Evolutionary conservation across 169 alveolate species (phyloP), one percentile per base, ranked within the genome.

Genomic region (Plasmodium reichenowi): DNA sequence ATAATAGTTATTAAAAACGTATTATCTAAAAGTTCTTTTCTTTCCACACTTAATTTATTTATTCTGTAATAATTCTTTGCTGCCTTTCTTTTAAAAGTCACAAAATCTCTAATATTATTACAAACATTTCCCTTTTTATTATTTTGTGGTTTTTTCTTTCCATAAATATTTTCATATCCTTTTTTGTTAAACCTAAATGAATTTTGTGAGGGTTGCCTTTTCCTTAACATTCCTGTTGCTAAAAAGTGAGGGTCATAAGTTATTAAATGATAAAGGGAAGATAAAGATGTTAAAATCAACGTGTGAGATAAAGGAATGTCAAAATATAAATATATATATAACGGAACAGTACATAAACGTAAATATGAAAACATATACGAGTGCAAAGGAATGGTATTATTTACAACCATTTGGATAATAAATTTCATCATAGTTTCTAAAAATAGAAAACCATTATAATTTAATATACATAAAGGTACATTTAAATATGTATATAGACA

Each of bases 361-460:
- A 86, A 58, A 52, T 71, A 86, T 15, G 92, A 72, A 3, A 86
- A 72, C 24, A 86, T 62, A 50, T 86, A 86, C 10, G 75, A 52
- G n/a, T 86, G 86, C 52, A 86, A 38, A n/a, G 92, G 71, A 62
- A 72, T 62, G 0, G 64, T 29, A 1, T 86, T 66, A 59, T 72
- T 58, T 29, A 56, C 15, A 59, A 71, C 72, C 86, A 86, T 71
- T 15, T 74, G 74, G 12, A 48, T 64, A 47, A 86, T 86, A 52
- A 93, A 70, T 89, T 92, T 92, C 92, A 93, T 88, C 70, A 89
- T 32, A 64, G 89, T 74, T 88, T 88, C 93, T 20, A 75, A 58
- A 75, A 88, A 78, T 4, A 74, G 63, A 73, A 70, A 76, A 12
- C 89, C 93, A 54, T 88, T 88, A 48, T 76, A 70, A 78, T 76